Evolutionary conservation across 208 protist species (phyloP).

Genomic region (Wallacemonas rigidus): DNA sequence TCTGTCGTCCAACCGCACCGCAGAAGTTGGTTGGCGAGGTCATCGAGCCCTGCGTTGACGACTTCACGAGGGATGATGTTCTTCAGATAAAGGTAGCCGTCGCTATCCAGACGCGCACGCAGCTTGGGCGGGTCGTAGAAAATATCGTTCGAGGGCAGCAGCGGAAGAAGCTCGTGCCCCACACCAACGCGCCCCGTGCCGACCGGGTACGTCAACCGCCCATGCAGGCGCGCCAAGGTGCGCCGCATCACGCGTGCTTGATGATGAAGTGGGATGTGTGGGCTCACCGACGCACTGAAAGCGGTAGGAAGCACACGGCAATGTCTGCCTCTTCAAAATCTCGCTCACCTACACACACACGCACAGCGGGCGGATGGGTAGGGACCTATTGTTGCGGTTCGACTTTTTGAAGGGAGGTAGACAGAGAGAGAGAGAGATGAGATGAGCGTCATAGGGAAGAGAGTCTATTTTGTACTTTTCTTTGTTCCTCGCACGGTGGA

Average conservation of each 20-base stretch:
- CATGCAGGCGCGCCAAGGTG: conserved; percentile 46
- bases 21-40: conserved; percentile 69
- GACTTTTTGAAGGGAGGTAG: no score
- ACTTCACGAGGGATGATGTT: conserved; percentile 68
- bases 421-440: no score
- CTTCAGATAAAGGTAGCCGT: conserved; percentile 89
- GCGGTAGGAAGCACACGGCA: no score
- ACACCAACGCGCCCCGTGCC: conserved; percentile 57
- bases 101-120: conserved; percentile 74
- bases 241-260: conserved; percentile 31
- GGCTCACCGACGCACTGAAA: no score
- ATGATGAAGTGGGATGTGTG: no score
- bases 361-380: no score
- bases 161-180: conserved; percentile 59
- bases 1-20: conserved; percentile 58
- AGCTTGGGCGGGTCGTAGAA: conserved; percentile 86
- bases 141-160: conserved; percentile 85
- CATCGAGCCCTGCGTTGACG: conserved; percentile 55
- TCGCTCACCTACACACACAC: no score
- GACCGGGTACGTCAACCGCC: conserved; percentile 62
- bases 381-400: no score
- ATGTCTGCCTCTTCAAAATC: no score
- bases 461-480: no score
- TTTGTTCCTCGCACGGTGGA: no score
- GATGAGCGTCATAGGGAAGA: no score